These are phyloP conservation scores for Cutaneotrichosporon dermatis DNA, from an alignment of 1,284 basidiomycete species.

Conservation along the genomic window DNA sequence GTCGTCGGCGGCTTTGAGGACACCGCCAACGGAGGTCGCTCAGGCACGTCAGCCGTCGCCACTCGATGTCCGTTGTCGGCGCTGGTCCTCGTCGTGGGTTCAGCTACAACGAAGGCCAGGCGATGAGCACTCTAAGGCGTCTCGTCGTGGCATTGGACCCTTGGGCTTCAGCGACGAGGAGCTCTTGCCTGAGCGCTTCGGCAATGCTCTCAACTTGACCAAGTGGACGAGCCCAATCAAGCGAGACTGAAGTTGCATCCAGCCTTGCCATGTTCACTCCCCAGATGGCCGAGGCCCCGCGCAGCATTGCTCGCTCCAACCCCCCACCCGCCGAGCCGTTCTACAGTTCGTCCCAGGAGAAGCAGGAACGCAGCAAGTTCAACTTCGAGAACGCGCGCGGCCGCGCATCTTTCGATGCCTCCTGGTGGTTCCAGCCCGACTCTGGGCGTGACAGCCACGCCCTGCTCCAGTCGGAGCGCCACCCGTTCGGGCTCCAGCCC, in stretches of 20 bases:
- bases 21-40: slow-evolving; percentile 27
- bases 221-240: slow-evolving; percentile 47
- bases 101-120: slow-evolving; percentile 53
- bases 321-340: slow-evolving; percentile 10
- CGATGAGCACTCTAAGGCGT: slow-evolving; percentile 62
- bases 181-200: slow-evolving; percentile 59
- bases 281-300: slow-evolving; percentile 3
- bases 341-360: slow-evolving; percentile 18
- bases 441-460: slow-evolving; percentile 3
- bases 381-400: slow-evolving; percentile 7
- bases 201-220: slow-evolving; percentile 61
- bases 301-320: slow-evolving; percentile 11
- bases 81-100: slow-evolving; percentile 42
- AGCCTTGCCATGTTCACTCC: slow-evolving; percentile 21
- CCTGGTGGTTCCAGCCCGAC: slow-evolving; percentile 3
- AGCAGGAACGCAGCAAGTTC: slow-evolving; percentile 14
- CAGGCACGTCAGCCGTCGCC: slow-evolving; percentile 71
- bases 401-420: slow-evolving; percentile 3
- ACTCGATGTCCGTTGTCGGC: slow-evolving; percentile 74
- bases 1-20: slow-evolving; percentile 31
- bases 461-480: slow-evolving; percentile 21
- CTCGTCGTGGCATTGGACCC: slow-evolving; percentile 29
- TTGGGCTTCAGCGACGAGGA: slow-evolving; percentile 68
- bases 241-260: slow-evolving; percentile 24
- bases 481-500: slow-evolving; percentile 7